Percentiles rank a stretch among this genome's conserved stretches.
phyloP scores from a whole-genome alignment of 495 filamentous ascomycete species.

The Letharia columbiana region DNA sequence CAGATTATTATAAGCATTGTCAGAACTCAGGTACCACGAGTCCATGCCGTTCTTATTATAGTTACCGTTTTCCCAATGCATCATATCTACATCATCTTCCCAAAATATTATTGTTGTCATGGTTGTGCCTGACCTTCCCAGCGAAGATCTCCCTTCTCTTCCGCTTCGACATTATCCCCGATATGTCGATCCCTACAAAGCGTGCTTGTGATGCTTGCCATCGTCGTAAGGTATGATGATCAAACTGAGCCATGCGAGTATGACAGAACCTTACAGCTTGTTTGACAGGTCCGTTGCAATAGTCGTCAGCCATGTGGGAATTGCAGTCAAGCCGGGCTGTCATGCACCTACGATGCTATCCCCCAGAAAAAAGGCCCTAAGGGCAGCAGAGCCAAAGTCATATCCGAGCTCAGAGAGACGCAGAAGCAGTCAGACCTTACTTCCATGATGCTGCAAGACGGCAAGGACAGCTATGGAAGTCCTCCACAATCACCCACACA shows the following conservation, averaged over 20 bases:
- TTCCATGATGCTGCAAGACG: slow-evolving; percentile 6
- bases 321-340: slow-evolving; percentile 53
- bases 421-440: slow-evolving; percentile 42
- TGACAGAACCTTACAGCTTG: slow-evolving; percentile 12
- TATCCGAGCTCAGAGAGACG: slow-evolving; percentile 63
- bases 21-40: neutral
- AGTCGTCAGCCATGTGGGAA: slow-evolving; percentile 25
- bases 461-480: slow-evolving; percentile 33
- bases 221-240: slow-evolving; percentile 74
- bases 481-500: slow-evolving; percentile 34
- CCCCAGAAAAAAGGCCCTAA: slow-evolving; percentile 84
- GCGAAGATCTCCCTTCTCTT: slow-evolving; percentile 1
- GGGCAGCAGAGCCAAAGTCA: slow-evolving; percentile 71
- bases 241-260: slow-evolving; percentile 22
- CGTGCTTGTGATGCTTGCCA: slow-evolving; percentile 77
- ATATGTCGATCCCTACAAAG: slow-evolving; percentile 35
- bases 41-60: neutral
- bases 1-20: neutral
- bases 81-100: neutral
- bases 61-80: neutral
- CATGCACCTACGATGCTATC: slow-evolving; percentile 74
- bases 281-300: slow-evolving; percentile 25
- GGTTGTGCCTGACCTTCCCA: neutral
- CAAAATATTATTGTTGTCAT: neutral
- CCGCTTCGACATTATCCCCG: neutral